Evolutionary conservation across 345 rosid species (phyloP), one percentile per base, ranked within the genome.

Genomic region (Citrus mangshanensis): DNA sequence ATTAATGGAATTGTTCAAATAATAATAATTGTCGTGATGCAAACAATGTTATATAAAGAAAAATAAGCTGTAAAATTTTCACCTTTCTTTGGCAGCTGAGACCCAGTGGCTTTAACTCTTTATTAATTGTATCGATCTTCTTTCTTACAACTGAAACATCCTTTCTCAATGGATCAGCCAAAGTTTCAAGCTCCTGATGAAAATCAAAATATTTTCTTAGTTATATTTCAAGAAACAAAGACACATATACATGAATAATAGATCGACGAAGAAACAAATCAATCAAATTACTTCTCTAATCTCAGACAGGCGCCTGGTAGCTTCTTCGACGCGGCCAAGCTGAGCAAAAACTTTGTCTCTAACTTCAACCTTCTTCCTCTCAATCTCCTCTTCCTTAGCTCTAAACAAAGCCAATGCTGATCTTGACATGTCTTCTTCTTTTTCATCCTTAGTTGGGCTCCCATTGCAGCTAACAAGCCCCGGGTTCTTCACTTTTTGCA

Each of bases 351-450:
- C 98, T 72, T 82, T 91, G 59, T 88, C 92, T 75, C 82, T 88
- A 7, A 96, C 89, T 88, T 92, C 95, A 84, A 83, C 85, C 86
- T 89, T 92, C 88, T 85, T 94, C 87, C 78, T 94, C 86, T 93
- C 95, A 73, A 96, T 96, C 94, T 93, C 98, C 77, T 96, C 98
- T 88, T 94, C 99, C 51, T 91, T 96, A 3, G 88, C 89, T 66
- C 87, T 84, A 84, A 92, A 92, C 87, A 88, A 68, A 24, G 88
- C 93, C 72, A 93, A 76, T 30, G 98, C 93, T 9, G 96, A 91
- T 37, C 86, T 92, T 0, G 95, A 84, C 83, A 91, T 81, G 81
- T 95, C 99, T 21, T 95, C 98, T 22, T 91, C 90, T 64, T 79
- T 87, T 27, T 93, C 98, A 34, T 89, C 96, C 68, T 72, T 83